Base-by-base conservation (phyloP, 2,329 filamentous ascomycete species). In the Colletotrichum caudatum region DNA sequence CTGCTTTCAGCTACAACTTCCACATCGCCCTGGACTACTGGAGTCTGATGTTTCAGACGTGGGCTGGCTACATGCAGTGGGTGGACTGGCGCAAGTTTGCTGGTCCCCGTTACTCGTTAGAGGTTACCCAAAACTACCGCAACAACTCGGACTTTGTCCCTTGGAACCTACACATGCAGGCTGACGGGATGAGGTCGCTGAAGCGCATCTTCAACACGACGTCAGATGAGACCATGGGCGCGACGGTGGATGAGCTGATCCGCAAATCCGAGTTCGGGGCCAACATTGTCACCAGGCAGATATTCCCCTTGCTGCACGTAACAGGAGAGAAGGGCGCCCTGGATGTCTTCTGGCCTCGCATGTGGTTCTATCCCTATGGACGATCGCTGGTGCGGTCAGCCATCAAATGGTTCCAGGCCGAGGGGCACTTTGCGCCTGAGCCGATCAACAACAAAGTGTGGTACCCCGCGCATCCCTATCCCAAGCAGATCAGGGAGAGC, bases 1-100 rank as follows among this genome's bases (percentile, higher is more conserved):
- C 72, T 1, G 72, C 74, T 20, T 71, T 73, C 29, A 64, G 66
- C 16, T 70, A 66, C 65, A 77, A 77, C 51, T 78, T 78, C 57
- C 81, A 83, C 74, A 77, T 83, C 16, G 77, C 78, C 44, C 77
- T 84, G 66, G 82, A 84, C 69, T 83, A 83, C 74, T 80, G 83
- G 67, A 81, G 81, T 23, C 68, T 77, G 51, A 74, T 84, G 44
- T 84, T 83, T 74, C 82, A 84, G 70, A 81, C 81, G 50, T 79
- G 78, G 72, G 78, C 79, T 12, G 80, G 77, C 23, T 81, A 82
- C 73, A 77, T 80, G 51, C 73, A 75, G 6, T 83, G 77, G 67
- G 75, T 82, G 37, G 77, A 77, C 62, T 80, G 78, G 75, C 69
- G 81, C 44, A 74, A 77, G 50, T 83, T 80, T 69, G 77, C 77